A percentile compares a stretch with the other conserved stretches of the same genome.
Conservation (phyloP, 441 rosid genomes). For the Jatropha podagrica region DNA sequence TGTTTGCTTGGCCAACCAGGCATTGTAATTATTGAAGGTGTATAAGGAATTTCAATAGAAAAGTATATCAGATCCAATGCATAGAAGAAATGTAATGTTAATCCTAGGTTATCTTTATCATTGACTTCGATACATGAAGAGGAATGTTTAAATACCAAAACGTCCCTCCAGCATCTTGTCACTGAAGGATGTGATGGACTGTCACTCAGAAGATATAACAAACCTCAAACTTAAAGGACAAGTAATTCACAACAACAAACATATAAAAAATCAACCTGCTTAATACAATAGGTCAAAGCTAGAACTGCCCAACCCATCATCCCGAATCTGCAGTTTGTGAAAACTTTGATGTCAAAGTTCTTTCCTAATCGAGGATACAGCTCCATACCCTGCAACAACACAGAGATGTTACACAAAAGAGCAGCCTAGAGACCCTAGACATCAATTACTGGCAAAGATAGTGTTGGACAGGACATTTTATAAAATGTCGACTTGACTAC, state of each 20-base stretch:
- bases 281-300: slow-evolving; percentile 92
- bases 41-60: not conserved
- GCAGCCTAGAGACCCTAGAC: slow-evolving; percentile 1
- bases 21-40: not conserved
- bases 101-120: not conserved
- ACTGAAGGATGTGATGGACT: slow-evolving; percentile 6
- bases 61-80: not conserved
- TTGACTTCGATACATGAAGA: not conserved
- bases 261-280: slow-evolving; percentile 59
- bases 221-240: not conserved
- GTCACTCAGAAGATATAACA: not conserved
- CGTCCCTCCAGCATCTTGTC: not conserved
- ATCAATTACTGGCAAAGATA: not conserved
- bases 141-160: not conserved
- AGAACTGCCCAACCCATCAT: slow-evolving; percentile 99
- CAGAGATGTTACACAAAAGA: slow-evolving; percentile 5
- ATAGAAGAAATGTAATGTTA: not conserved
- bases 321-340: slow-evolving; percentile 98
- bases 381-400: slow-evolving; percentile 86
- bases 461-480: not conserved
- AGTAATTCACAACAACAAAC: not conserved
- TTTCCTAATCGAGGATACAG: slow-evolving; percentile 96
- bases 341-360: slow-evolving; percentile 94
- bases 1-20: not conserved
- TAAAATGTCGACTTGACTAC: not conserved